Base-by-base conservation (phyloP, 352 stramenopile species). In the Phytopythium cucurbitacearum region DNA sequence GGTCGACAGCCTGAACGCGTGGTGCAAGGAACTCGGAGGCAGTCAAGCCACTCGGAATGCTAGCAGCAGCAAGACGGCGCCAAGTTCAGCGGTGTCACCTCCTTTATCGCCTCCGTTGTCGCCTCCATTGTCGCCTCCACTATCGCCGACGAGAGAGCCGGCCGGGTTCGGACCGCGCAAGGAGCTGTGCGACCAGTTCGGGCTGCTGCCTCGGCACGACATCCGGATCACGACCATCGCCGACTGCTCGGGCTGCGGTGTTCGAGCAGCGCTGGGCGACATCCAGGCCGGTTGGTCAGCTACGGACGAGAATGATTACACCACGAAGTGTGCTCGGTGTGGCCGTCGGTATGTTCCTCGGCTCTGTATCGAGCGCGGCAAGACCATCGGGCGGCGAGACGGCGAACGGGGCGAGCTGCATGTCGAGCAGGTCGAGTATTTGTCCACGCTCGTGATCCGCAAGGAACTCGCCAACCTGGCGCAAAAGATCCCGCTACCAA, bases 121-220 rank as follows among this genome's bases (percentile, higher is more conserved):
- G 2, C 21, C 21, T 28, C 21, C 21, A 28, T 28, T 28, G 21
- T 28, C 21, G 21, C 21, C 21, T 28, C 21, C 21, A 28, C 2
- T 28, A 2, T 28, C 21, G 21, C 21, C 21, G 21, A 28, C 21
- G 21, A 28, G 21, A 28, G 21, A 28, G 21, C 21, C 21, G 21
- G 21, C 21, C 21, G 21, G 21, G 21, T 66, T 58, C 1, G 60
- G 54, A 34, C 45, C 55, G 35, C 53, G 48, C 45, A 63, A 40
- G n/a, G 67, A 76, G n/a, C 49, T 80, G 7, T 77, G 61, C 55
- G 73, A 84, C 34, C 65, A 65, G n/a, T 81, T 80, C 50, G 70
- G 73, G 0, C 35, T 72, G 5, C 44, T 84, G 7, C 71, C 69
- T 4, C 34, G 56, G 50, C 56, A 53, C 5, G 62, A 62, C 16